Percentiles rank a stretch among this genome's conserved stretches.
Evolutionary conservation across 345 rosid genomes (phyloP).

Genomic region (Ailanthus altissimus): DNA sequence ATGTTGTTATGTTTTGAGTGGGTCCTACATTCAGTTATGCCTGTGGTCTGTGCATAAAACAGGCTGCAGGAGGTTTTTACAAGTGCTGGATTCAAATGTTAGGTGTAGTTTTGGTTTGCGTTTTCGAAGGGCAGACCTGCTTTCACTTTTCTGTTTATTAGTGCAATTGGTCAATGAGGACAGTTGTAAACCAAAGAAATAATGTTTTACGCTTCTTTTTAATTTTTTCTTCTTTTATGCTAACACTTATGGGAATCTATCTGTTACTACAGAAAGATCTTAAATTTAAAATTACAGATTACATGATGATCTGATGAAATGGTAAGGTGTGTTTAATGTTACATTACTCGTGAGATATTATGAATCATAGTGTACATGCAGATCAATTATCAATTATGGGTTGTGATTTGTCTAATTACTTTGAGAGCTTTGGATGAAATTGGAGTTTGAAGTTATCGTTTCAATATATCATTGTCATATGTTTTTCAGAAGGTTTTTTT

Average conservation of each 20-base stretch:
- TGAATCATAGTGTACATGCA: background rate
- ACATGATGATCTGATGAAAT: constrained; percentile 1
- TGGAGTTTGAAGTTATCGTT: background rate
- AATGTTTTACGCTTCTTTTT: background rate
- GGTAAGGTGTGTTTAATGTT: background rate
- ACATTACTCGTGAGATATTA: background rate
- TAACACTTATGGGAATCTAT: background rate
- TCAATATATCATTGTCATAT: background rate
- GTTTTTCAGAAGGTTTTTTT: background rate
- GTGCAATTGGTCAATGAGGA: background rate
- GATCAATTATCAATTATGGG: background rate
- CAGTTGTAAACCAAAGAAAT: background rate
- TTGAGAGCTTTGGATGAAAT: background rate
- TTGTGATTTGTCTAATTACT: background rate
- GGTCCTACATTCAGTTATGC: background rate
- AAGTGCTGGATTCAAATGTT: background rate
- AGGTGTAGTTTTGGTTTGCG: background rate
- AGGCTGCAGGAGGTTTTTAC: background rate
- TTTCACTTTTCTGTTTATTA: background rate
- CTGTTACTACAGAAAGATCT: background rate
- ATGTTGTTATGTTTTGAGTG: background rate
- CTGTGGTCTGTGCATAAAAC: background rate
- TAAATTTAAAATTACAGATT: background rate
- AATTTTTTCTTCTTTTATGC: background rate
- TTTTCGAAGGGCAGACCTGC: background rate